Evolutionary conservation across 805 yeast genomes (phyloP), one percentile per base, ranked within the genome.

Genomic region (Sugiyamaella smithiae): DNA sequence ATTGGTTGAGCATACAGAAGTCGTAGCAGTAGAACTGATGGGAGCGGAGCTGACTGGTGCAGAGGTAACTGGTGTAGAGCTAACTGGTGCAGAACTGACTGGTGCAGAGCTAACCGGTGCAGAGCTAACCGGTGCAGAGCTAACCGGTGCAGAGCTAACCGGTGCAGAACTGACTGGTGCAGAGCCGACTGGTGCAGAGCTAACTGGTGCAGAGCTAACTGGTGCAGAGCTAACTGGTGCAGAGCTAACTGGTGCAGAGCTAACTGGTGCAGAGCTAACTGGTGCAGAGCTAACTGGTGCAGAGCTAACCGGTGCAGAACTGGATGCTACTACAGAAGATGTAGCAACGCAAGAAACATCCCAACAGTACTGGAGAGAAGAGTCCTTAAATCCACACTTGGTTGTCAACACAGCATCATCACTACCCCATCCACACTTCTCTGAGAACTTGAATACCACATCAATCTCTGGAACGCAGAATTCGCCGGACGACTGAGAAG

Each of bases 181-280:
- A n/a, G n/a, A n/a, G n/a, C n/a, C n/a, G n/a, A n/a, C n/a, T n/a
- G n/a, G n/a, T n/a, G n/a, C n/a, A n/a, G n/a, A n/a, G n/a, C n/a
- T n/a, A n/a, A n/a, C n/a, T n/a, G n/a, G n/a, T n/a, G n/a, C n/a
- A n/a, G n/a, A n/a, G n/a, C n/a, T n/a, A n/a, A n/a, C n/a, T n/a
- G n/a, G n/a, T n/a, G n/a, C 8, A 7, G 42, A 24, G n/a, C n/a
- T n/a, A n/a, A n/a, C n/a, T n/a, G n/a, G n/a, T n/a, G n/a, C n/a
- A n/a, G n/a, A n/a, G 78, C 88, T 96, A n/a, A n/a, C n/a, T 67
- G 88, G 81, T 74, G 88, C 96, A 81, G 88, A 88, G 77, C 88
- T 11, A 11, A 22, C 91, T 76, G 79, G 84, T 72, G 84, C 95
- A 66, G 81, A 78, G 70, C 74, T 89, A 78, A 89, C 96, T n/a